Evolutionary conservation across 1,284 basidiomycete species (phyloP), one percentile per base, ranked within the genome.

Genomic region (Trichosporon asahii): DNA sequence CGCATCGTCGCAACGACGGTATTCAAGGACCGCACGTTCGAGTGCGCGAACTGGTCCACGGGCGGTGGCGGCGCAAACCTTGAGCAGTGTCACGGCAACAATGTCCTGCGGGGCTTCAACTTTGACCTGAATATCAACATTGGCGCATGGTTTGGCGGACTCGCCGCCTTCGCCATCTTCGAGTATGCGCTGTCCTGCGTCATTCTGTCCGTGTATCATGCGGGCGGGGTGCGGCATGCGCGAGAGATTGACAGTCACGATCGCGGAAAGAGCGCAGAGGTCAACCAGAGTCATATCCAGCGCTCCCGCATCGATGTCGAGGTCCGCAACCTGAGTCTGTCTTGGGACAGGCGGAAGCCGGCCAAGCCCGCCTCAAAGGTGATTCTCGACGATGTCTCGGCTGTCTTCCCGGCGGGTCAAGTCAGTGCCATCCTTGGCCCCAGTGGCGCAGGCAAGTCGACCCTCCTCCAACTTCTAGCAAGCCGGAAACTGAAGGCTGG

Each of bases 401-500:
- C 83, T 0, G n/a, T 49, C 21, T 87, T 87, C 71, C 85, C 66
- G 57, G 78, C 84, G 25, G 86, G 86, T 15, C 76, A 86, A 71
- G 80, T 87, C 4, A 84, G 84, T 15, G 85, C 85, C 2, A 85
- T 88, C 72, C 80, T 86, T 66, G 84, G 82, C 1, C 82, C 80
- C 2, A 81, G 77, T 1, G 85, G 86, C 31, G 85, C 85, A 0
- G 86, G 86, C 60, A 75, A 80, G 75, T 84, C 82, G 5, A 86
- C 85, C 2, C 78, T 88, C 1, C 81, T 88, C 0, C 85, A 87
- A 64, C 76, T 86, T 0, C 78, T 87, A 27, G 85, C 86, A 0
- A 79, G 82, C 8, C 82, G 86, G 3, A 73, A 76, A 23, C 71
- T 80, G 69, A 78, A 71, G n/a, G 77, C 82, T 0, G 83, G 84